Conservation (phyloP, 345 rosid genomes). For the Geranium brycei region DNA sequence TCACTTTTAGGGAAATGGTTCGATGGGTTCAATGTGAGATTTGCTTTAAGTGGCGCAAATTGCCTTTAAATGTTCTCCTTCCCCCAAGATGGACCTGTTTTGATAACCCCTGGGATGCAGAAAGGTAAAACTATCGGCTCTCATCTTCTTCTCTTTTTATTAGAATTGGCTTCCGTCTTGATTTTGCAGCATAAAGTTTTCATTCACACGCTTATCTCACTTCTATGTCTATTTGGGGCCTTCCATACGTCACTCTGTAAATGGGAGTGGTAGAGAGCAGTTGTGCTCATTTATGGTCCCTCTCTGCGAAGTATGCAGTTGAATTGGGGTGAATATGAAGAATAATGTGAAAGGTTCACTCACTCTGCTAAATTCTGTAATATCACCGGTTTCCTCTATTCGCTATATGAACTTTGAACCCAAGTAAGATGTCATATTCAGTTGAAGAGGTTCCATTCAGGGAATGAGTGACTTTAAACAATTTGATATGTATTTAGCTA, state of each 20-base stretch:
- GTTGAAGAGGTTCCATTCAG: background rate
- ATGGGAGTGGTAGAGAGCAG: background rate
- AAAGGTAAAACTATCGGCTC: constrained; percentile 33
- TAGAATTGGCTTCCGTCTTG: background rate
- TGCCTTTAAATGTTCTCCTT: constrained; percentile 50
- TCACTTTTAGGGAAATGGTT: constrained; percentile 33
- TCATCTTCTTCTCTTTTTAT: background rate
- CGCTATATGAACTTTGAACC: background rate
- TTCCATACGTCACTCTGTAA: background rate
- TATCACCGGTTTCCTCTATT: too few species aligned
- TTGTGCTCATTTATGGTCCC: background rate
- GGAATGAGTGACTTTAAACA: background rate
- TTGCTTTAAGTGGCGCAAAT: constrained; percentile 61
- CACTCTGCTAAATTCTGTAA: too few species aligned
- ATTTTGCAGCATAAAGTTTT: background rate
- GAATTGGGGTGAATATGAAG: too few species aligned
- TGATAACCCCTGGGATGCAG: constrained; percentile 49
- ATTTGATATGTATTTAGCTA: background rate
- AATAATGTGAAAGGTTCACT: too few species aligned
- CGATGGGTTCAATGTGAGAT: constrained; percentile 74
- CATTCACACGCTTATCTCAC: background rate
- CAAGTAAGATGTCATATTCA: background rate
- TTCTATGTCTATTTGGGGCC: background rate
- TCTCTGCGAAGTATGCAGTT: background rate
- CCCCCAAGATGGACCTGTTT: constrained; percentile 69